phyloP scores from a whole-genome alignment of 371 early-diverging fungal genomes.

The Mucor saturninus region DNA sequence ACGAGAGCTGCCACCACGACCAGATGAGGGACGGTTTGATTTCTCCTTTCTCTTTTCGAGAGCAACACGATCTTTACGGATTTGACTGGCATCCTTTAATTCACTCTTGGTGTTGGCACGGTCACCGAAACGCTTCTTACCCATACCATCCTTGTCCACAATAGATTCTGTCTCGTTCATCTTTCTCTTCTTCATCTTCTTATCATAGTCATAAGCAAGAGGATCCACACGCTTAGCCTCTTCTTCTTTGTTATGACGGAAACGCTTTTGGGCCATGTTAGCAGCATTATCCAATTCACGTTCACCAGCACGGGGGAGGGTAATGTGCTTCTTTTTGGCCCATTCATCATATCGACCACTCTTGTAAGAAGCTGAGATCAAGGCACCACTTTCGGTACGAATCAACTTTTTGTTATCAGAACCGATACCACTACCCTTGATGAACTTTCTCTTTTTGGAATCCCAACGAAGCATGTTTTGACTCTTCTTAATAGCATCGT shows the following conservation, averaged over 20 bases:
- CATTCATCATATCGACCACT: slow-evolving; percentile 86
- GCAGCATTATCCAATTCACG: slow-evolving; percentile 67
- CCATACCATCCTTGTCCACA: slow-evolving; percentile 47
- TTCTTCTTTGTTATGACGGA: slow-evolving; percentile 66
- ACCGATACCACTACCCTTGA: slow-evolving; percentile 83
- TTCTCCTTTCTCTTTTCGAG: slow-evolving; percentile 80
- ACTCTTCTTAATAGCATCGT: slow-evolving; percentile 57
- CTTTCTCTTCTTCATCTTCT: slow-evolving; percentile 69
- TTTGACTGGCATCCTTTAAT: slow-evolving; percentile 81
- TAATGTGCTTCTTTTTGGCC: slow-evolving; percentile 84
- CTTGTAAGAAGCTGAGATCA: slow-evolving; percentile 90
- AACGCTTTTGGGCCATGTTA: slow-evolving; percentile 54
- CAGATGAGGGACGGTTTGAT: slow-evolving; percentile 55
- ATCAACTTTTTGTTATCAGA: slow-evolving; percentile 95
- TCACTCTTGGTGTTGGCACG: slow-evolving; percentile 66
- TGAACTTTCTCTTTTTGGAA: slow-evolving; percentile 91
- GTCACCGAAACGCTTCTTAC: slow-evolving; percentile 58
- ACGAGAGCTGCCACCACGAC: neutral
- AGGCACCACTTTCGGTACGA: slow-evolving; percentile 88
- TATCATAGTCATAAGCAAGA: slow-evolving; percentile 64
- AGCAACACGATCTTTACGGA: slow-evolving; percentile 80
- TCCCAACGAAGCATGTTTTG: slow-evolving; percentile 88
- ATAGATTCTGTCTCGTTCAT: slow-evolving; percentile 26
- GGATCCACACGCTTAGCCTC: slow-evolving; percentile 70
- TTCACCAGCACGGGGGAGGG: slow-evolving; percentile 87